phyloP scores from a whole-genome alignment of 164 flowering plant species.

The Cinnamomum chago region DNA sequence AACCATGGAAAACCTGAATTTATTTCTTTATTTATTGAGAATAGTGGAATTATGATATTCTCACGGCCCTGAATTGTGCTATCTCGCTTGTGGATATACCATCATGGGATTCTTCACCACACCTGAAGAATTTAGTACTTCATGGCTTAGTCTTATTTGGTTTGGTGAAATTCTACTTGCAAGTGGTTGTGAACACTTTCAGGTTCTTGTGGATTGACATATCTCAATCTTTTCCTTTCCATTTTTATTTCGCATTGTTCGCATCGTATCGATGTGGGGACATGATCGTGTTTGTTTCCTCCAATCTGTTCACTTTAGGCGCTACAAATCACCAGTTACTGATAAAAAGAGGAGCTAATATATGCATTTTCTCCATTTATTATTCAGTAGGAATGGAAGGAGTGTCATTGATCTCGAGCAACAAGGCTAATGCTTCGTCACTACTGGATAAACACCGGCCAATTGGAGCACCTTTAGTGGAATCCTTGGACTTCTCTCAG shows the following conservation, averaged over 20 bases:
- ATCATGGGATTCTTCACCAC: neutral
- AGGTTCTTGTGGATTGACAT: neutral
- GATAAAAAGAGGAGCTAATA: neutral
- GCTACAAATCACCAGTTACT: neutral
- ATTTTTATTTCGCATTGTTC: neutral
- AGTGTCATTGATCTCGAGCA: slow-evolving; percentile 19
- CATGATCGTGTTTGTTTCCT: neutral
- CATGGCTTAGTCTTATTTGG: neutral
- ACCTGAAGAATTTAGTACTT: neutral
- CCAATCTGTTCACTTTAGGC: neutral
- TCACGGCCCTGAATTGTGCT: neutral
- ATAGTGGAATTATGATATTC: no score
- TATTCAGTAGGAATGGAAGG: slow-evolving; percentile 16
- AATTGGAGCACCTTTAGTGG: slow-evolving; percentile 26
- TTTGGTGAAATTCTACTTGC: neutral
- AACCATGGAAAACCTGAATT: no score
- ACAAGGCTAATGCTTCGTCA: slow-evolving; percentile 35
- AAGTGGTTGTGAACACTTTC: neutral
- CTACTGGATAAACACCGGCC: slow-evolving; percentile 34
- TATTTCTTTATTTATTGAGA: neutral
- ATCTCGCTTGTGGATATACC: neutral
- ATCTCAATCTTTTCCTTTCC: neutral
- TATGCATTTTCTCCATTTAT: neutral
- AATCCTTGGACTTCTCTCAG: slow-evolving; percentile 21
- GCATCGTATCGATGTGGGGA: neutral